Evolutionary conservation across 352 stramenopile genomes (phyloP).

Genomic region (Globisporangium splendens): DNA sequence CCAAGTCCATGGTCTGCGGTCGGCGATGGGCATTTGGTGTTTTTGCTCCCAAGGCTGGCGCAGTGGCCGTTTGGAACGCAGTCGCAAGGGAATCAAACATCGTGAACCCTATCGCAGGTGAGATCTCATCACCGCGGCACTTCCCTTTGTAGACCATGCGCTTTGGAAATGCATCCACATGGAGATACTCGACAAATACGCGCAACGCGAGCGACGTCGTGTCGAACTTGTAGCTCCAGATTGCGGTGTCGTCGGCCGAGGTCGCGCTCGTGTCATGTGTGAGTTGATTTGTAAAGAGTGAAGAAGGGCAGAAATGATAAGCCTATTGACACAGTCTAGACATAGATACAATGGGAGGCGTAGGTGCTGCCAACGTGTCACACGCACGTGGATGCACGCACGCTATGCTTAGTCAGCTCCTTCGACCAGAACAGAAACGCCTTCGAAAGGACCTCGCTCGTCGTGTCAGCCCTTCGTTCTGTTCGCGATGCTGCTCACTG

Average conservation of each 20-base stretch:
- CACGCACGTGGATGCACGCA: no score
- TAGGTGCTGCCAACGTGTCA: no score
- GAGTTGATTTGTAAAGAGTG: no score
- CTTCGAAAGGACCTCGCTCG: no score
- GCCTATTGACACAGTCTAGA: no score
- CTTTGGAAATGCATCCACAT: background rate
- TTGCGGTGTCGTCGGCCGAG: background rate
- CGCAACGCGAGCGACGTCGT: conserved; percentile 3
- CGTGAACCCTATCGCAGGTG: background rate
- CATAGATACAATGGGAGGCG: no score
- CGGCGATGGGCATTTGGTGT: background rate
- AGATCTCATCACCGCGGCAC: background rate
- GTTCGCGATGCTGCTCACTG: no score
- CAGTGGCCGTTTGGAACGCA: background rate
- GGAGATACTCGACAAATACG: background rate
- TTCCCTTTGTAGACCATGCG: conserved; percentile 1
- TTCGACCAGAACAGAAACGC: no score
- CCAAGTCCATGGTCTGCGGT: background rate
- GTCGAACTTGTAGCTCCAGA: conserved; percentile 11
- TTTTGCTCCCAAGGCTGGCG: background rate
- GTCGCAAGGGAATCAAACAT: background rate
- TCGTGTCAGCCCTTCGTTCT: no score
- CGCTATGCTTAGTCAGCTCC: no score
- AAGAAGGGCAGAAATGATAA: no score
- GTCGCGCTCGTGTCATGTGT: background rate